Evolutionary conservation across 225 moss, liverwort and hornwort genomes (phyloP).

Genomic region (Marchantia paleacea): DNA sequence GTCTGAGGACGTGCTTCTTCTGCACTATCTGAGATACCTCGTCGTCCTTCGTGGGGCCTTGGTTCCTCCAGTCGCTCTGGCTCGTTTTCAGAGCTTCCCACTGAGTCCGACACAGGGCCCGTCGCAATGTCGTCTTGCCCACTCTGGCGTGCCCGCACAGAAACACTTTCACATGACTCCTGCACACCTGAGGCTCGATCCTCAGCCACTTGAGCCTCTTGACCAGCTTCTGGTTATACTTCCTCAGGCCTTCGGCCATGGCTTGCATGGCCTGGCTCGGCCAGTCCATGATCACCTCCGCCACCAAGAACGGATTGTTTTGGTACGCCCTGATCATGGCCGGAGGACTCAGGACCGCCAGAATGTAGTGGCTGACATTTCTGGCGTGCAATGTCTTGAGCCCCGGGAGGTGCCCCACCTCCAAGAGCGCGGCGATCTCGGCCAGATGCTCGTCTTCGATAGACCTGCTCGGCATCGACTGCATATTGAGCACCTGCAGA

Average conservation of each 20-base stretch:
- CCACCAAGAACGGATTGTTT: background rate
- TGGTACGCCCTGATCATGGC: conserved; percentile 2
- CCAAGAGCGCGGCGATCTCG: background rate
- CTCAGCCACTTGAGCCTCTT: background rate
- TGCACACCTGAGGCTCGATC: background rate
- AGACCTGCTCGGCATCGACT: background rate
- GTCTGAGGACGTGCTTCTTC: background rate
- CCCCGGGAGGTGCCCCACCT: background rate
- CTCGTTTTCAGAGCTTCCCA: background rate
- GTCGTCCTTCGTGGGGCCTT: background rate
- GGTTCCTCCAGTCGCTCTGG: background rate
- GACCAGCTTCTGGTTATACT: background rate
- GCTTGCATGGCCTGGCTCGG: background rate
- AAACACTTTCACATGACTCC: background rate
- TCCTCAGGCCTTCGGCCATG: background rate
- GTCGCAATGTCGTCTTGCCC: background rate
- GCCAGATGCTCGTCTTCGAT: background rate
- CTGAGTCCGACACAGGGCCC: background rate
- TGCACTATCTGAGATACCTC: background rate
- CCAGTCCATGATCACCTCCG: conserved; percentile 3
- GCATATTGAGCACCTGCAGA: background rate
- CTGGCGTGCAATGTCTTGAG: background rate
- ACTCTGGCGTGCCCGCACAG: background rate
- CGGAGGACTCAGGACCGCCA: conserved; percentile 1
- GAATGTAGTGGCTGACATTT: background rate